Evolutionary conservation across 2,329 filamentous ascomycete species (phyloP).

Genomic region (Gremmenia infestans): DNA sequence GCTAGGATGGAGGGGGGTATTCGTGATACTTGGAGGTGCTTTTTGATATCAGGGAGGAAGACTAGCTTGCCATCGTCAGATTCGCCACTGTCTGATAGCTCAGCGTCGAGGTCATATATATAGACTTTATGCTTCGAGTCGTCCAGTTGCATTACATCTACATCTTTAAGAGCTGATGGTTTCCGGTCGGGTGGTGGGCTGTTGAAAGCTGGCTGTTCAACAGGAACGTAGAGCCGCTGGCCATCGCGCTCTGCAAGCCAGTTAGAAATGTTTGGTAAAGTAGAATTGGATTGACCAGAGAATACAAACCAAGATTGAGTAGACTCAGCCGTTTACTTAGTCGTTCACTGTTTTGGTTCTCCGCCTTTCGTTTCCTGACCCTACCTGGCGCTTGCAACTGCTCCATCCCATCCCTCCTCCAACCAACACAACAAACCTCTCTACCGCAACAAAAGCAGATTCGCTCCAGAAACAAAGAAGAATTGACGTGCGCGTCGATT

Average conservation of each 20-base stretch:
- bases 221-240: conserved; percentile 60
- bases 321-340: conserved; percentile 79
- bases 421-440: conserved; percentile 5
- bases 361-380: conserved; percentile 53
- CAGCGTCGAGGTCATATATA: conserved; percentile 84
- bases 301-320: conserved; percentile 68
- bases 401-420: conserved; percentile 25
- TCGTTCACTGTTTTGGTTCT: conserved; percentile 60
- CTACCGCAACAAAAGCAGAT: not conserved
- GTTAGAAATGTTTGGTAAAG: conserved; percentile 16
- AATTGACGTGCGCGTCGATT: not conserved
- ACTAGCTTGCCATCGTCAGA: conserved; percentile 58
- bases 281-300: conserved; percentile 7
- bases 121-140: conserved; percentile 81
- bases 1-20: conserved; percentile 56
- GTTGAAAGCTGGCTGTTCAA: conserved; percentile 43
- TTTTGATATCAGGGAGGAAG: conserved; percentile 82
- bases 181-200: conserved; percentile 14
- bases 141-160: conserved; percentile 77
- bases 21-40: conserved; percentile 68
- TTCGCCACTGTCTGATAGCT: conserved; percentile 65
- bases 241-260: conserved; percentile 52
- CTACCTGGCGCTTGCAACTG: conserved; percentile 26
- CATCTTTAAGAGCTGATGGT: conserved; percentile 23
- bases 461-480: conserved; percentile 6